Conservation (phyloP, 768 basidiomycete genomes). For the Hydnum rufescens region DNA sequence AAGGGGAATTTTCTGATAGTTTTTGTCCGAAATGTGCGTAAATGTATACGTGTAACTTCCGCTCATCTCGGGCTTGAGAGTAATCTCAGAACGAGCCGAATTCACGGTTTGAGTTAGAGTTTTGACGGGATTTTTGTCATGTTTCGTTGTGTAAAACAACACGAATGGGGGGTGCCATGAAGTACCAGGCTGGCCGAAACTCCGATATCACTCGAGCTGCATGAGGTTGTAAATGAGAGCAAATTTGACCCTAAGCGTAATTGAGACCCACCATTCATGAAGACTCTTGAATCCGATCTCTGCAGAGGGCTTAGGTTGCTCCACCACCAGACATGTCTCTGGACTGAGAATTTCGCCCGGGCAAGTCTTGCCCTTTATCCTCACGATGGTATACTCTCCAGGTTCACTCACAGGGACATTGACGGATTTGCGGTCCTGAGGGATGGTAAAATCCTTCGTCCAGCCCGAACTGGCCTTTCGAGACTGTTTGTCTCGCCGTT, state of each 20-base stretch:
- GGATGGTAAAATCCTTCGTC: conserved; percentile 40
- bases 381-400: conserved; percentile 56
- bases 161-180: conserved; percentile 81
- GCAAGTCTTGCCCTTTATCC: conserved; percentile 59
- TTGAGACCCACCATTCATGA: conserved; percentile 55
- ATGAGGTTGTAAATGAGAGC: conserved; percentile 3
- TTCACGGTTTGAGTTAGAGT: neutral
- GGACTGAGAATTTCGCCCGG: conserved; percentile 69
- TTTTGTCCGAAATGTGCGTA: conserved; percentile 54
- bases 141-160: conserved; percentile 56
- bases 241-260: neutral
- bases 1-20: conserved; percentile 61
- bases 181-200: conserved; percentile 73
- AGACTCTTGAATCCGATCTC: conserved; percentile 80
- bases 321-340: conserved; percentile 55
- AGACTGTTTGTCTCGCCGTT: conserved; percentile 1
- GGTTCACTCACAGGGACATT: conserved; percentile 35
- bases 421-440: conserved; percentile 26
- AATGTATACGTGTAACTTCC: conserved; percentile 81
- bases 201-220: conserved; percentile 76
- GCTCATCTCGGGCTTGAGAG: conserved; percentile 69
- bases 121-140: conserved; percentile 21
- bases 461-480: conserved; percentile 19
- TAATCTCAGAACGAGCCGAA: conserved; percentile 42
- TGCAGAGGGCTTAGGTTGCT: conserved; percentile 57